Evolutionary conservation across 306 rosid species (phyloP).

Genomic region (Phaseolus lunatus): DNA sequence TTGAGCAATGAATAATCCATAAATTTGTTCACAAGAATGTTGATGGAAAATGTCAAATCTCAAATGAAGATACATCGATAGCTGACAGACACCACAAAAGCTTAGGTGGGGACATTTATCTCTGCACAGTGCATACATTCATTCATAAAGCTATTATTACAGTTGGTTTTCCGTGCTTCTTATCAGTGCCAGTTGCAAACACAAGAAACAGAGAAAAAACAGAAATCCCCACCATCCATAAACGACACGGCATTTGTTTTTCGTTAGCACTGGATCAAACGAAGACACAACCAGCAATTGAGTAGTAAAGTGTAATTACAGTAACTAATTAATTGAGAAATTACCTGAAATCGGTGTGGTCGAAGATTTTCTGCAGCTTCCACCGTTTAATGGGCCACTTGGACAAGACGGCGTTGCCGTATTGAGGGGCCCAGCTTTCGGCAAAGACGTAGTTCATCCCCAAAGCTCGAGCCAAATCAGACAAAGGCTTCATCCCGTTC

Average conservation of each 20-base stretch:
- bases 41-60: not conserved
- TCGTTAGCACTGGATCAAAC: no score
- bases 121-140: not conserved
- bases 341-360: slow-evolving; percentile 80
- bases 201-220: not conserved
- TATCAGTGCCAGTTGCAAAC: not conserved
- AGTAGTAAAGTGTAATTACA: not conserved
- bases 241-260: not conserved
- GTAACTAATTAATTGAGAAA: no score
- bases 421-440: slow-evolving; percentile 95
- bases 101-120: not conserved
- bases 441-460: slow-evolving; percentile 86
- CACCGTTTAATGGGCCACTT: slow-evolving; percentile 80
- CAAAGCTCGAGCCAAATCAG: slow-evolving; percentile 74
- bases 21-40: slow-evolving; percentile 1
- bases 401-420: slow-evolving; percentile 85
- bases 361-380: slow-evolving; percentile 72
- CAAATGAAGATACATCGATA: not conserved
- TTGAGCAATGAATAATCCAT: not conserved
- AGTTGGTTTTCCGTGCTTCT: slow-evolving; percentile 1
- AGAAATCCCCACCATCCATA: not conserved
- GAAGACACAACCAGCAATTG: no score
- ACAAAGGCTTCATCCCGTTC: slow-evolving; percentile 48
- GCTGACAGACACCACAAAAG: not conserved
- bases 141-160: not conserved